Percentiles rank a stretch among this genome's conserved stretches.
Conservation (phyloP, 2,329 filamentous ascomycete species). For the Tricladium varicosporioides region DNA sequence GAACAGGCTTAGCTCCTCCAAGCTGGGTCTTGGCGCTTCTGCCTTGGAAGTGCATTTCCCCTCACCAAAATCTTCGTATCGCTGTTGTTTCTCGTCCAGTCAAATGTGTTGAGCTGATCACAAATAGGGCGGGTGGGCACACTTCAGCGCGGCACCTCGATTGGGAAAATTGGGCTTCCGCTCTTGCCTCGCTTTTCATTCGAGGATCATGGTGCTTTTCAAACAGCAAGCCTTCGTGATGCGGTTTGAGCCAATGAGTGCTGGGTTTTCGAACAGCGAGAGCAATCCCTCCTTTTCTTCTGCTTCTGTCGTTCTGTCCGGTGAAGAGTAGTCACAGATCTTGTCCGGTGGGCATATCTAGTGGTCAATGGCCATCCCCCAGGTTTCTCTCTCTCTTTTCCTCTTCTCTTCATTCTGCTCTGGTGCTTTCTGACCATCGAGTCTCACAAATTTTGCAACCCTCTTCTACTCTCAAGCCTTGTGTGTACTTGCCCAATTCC, state of each 20-base stretch:
- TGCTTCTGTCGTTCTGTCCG: background rate
- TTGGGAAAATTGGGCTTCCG: background rate
- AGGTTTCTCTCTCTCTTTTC: background rate
- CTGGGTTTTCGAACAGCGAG: background rate
- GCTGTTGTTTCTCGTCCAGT: background rate
- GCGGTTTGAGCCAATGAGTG: background rate
- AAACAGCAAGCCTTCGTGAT: background rate
- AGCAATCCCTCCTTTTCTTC: background rate
- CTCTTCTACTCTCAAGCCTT: background rate
- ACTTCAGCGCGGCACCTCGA: constrained; percentile 1
- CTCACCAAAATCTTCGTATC: background rate
- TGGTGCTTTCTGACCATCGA: background rate
- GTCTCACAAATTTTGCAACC: background rate
- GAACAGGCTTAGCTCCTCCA: background rate
- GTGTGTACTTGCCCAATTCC: too few relatives aligned
- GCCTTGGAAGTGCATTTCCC: background rate
- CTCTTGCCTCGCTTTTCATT: background rate
- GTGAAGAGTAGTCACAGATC: background rate
- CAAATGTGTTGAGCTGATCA: background rate
- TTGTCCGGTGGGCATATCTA: background rate
- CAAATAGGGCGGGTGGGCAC: background rate
- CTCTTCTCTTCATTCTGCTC: background rate
- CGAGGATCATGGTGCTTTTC: background rate
- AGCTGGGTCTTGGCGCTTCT: background rate
- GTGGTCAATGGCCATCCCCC: background rate